These are phyloP conservation scores for Tuber calosporum DNA, from an alignment of 495 filamentous ascomycete genomes.

Conservation along the genomic window DNA sequence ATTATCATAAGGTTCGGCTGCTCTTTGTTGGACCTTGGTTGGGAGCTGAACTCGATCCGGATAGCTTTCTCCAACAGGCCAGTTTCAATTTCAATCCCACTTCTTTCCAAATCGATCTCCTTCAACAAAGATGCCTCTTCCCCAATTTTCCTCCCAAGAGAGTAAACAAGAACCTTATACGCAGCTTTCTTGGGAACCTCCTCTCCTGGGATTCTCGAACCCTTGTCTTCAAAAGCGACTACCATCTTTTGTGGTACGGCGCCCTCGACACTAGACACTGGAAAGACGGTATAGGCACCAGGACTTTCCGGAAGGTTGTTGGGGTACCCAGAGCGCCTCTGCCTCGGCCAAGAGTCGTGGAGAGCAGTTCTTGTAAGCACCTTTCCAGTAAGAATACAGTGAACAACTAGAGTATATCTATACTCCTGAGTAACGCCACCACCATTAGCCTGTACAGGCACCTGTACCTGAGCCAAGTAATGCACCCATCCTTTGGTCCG, in stretches of 20 bases:
- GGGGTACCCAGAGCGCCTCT: conserved; percentile 31
- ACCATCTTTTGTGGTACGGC: conserved; percentile 34
- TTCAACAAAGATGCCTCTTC: conserved; percentile 31
- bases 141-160: conserved; percentile 22
- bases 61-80: conserved; percentile 29
- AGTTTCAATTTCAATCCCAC: conserved; percentile 32
- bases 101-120: conserved; percentile 37
- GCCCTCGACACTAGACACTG: conserved; percentile 22
- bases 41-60: conserved; percentile 34
- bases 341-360: conserved; percentile 34
- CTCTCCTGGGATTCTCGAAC: conserved; percentile 30
- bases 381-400: conserved; percentile 34
- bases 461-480: conserved; percentile 30
- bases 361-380: conserved; percentile 31
- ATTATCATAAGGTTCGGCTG: conserved; percentile 34
- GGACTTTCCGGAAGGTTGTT: conserved; percentile 28
- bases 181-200: conserved; percentile 34
- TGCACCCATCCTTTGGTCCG: conserved; percentile 35
- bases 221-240: conserved; percentile 32
- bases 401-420: conserved; percentile 35
- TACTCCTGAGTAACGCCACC: conserved; percentile 30
- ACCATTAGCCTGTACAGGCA: conserved; percentile 20
- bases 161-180: conserved; percentile 31
- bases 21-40: conserved; percentile 23
- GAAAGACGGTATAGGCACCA: conserved; percentile 34